Evolutionary conservation across 176 grass and related monocot genomes (phyloP).

Genomic region (Elaeis guineensis): DNA sequence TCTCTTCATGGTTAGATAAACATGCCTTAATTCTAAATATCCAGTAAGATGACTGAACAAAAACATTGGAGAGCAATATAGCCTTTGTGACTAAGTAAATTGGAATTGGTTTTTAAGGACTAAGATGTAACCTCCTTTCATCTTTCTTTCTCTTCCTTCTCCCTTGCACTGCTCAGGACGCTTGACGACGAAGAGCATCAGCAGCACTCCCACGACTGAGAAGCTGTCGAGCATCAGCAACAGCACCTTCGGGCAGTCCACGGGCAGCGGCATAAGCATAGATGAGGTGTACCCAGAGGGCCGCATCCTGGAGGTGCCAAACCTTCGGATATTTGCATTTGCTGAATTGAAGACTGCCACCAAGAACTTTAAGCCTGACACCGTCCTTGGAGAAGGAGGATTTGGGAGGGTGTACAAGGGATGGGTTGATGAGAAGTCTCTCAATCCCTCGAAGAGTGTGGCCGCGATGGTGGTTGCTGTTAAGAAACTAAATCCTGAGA

Average conservation of each 20-base stretch:
- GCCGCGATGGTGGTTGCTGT: conserved; percentile 62
- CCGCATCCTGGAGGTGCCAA: conserved; percentile 39
- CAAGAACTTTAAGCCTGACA: conserved; percentile 64
- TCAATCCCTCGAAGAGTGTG: conserved; percentile 49
- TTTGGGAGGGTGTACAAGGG: conserved; percentile 81
- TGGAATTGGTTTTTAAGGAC: too few species aligned
- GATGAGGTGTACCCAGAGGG: conserved; percentile 3
- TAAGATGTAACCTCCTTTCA: too few species aligned
- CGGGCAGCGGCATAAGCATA: conserved; percentile 2
- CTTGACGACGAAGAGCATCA: too few species aligned
- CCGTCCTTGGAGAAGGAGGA: conserved; percentile 64
- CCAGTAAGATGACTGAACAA: too few species aligned
- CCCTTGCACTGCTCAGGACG: too few species aligned
- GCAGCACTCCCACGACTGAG: too few species aligned
- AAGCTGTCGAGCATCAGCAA: too few species aligned
- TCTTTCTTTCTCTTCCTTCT: too few species aligned
- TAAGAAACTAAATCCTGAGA: conserved; percentile 81
- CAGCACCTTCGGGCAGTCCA: conserved; percentile 7
- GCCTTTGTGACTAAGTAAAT: too few species aligned
- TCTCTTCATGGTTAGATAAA: too few species aligned
- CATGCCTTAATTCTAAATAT: too few species aligned
- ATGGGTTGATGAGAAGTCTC: conserved; percentile 59
- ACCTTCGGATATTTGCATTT: conserved; percentile 59
- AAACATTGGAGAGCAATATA: too few species aligned
- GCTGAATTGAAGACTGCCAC: conserved; percentile 48